These are phyloP conservation scores for Penicillium oxalicum DNA, from an alignment of 2,329 filamentous ascomycete genomes.

Conservation along the genomic window DNA sequence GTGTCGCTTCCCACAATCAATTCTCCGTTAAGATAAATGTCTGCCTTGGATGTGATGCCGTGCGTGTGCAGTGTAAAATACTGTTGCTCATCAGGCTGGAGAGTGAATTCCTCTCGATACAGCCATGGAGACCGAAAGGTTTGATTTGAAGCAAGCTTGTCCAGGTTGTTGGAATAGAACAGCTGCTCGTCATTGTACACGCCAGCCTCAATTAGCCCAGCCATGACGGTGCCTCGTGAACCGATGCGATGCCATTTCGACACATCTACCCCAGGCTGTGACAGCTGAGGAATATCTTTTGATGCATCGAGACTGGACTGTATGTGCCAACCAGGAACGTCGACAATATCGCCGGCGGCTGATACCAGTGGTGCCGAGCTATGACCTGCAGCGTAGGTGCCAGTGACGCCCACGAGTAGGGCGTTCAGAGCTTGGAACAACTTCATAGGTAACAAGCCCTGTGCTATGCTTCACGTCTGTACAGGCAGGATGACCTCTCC, in stretches of 20 bases:
- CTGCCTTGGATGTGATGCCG: slow-evolving; percentile 56
- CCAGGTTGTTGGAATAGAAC: slow-evolving; percentile 52
- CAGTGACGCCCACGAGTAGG: not conserved
- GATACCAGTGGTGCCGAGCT: slow-evolving; percentile 14
- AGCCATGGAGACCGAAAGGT: slow-evolving; percentile 54
- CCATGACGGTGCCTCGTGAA: slow-evolving; percentile 52
- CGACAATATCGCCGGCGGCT: slow-evolving; percentile 19
- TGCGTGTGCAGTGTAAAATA: slow-evolving; percentile 53
- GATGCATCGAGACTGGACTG: slow-evolving; percentile 40
- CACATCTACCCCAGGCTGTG: slow-evolving; percentile 41
- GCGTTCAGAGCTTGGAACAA: not conserved
- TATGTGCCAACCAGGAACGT: slow-evolving; percentile 45
- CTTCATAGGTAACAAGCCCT: not conserved
- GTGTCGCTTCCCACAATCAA: slow-evolving; percentile 44
- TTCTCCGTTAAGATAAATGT: slow-evolving; percentile 55
- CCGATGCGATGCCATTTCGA: slow-evolving; percentile 49
- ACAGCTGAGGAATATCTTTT: slow-evolving; percentile 36
- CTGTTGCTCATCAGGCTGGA: slow-evolving; percentile 30
- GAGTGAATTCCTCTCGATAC: slow-evolving; percentile 50
- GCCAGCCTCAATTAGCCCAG: slow-evolving; percentile 49
- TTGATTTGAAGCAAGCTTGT: slow-evolving; percentile 37
- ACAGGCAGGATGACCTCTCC: no score
- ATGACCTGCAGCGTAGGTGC: not conserved
- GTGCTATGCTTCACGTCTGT: not conserved
- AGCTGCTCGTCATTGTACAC: slow-evolving; percentile 50